phyloP scores from a whole-genome alignment of 805 yeast genomes.

The Hanseniaspora meyeri region DNA sequence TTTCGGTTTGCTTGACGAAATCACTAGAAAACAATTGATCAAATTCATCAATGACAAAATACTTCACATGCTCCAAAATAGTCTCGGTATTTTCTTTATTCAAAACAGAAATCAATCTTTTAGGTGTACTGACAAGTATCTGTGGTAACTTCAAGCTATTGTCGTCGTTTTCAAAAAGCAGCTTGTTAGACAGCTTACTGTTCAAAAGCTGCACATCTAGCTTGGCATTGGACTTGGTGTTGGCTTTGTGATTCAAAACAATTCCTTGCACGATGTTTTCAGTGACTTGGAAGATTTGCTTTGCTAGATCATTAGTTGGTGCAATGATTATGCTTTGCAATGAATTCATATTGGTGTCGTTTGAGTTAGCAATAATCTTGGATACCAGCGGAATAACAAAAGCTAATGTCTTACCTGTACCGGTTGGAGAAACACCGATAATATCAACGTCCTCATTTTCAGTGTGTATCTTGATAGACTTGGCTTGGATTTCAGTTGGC shows the following conservation, averaged over 20 bases:
- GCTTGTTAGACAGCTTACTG: conserved; percentile 43
- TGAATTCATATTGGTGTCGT: conserved; percentile 27
- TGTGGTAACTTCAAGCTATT: conserved; percentile 52
- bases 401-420: conserved; percentile 93
- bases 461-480: conserved; percentile 66
- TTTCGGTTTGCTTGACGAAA: conserved; percentile 84
- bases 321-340: conserved; percentile 70
- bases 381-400: conserved; percentile 75
- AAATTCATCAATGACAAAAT: conserved; percentile 85
- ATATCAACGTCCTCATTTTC: conserved; percentile 49
- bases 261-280: conserved; percentile 37
- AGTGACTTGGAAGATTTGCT: conserved; percentile 67
- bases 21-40: conserved; percentile 81
- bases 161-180: conserved; percentile 27
- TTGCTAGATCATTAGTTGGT: conserved; percentile 90
- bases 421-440: conserved; percentile 94
- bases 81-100: conserved; percentile 43
- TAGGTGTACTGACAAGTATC: conserved; percentile 75
- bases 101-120: conserved; percentile 70
- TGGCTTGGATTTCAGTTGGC: conserved; percentile 91
- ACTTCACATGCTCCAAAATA: conserved; percentile 48
- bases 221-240: not conserved
- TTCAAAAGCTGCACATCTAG: conserved; percentile 3
- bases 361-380: conserved; percentile 26
- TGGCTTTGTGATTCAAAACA: conserved; percentile 16